Percentiles rank a stretch among this genome's conserved stretches.
These are phyloP conservation scores for Canavalia ensiformis DNA, from an alignment of 306 rosid species.

Conservation along the genomic window DNA sequence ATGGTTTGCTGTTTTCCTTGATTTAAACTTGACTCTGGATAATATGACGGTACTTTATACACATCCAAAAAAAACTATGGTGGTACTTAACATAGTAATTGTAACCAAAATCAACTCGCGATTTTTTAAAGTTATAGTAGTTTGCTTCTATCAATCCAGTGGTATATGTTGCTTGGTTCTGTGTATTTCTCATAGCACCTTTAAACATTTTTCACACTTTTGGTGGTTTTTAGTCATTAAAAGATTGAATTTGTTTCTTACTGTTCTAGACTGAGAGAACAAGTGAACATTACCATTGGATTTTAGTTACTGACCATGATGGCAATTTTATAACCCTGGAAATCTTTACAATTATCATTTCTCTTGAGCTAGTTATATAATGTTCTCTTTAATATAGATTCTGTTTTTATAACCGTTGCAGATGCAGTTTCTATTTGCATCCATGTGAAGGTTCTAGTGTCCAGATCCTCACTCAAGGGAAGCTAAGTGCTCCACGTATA, in stretches of 20 bases:
- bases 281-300: background rate
- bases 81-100: background rate
- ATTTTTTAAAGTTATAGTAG: background rate
- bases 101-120: slow-evolving; percentile 17
- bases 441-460: slow-evolving; percentile 79
- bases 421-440: slow-evolving; percentile 92
- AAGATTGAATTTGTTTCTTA: slow-evolving; percentile 2
- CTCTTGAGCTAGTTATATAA: slow-evolving; percentile 27
- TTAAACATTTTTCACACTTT: slow-evolving; percentile 20
- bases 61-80: slow-evolving; percentile 6
- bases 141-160: slow-evolving; percentile 16
- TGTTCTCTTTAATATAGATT: slow-evolving; percentile 24
- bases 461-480: slow-evolving; percentile 82
- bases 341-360: slow-evolving; percentile 17
- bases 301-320: slow-evolving; percentile 45
- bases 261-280: background rate
- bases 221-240: background rate
- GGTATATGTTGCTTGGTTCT: slow-evolving; percentile 19
- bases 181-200: slow-evolving; percentile 21
- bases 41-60: slow-evolving; percentile 10
- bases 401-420: slow-evolving; percentile 49
- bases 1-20: slow-evolving; percentile 8
- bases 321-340: slow-evolving; percentile 14
- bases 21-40: slow-evolving; percentile 22
- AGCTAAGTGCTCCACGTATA: slow-evolving; percentile 92